Evolutionary conservation across 208 protist genomes (phyloP).

Genomic region (Acanthamoeba royreba): DNA sequence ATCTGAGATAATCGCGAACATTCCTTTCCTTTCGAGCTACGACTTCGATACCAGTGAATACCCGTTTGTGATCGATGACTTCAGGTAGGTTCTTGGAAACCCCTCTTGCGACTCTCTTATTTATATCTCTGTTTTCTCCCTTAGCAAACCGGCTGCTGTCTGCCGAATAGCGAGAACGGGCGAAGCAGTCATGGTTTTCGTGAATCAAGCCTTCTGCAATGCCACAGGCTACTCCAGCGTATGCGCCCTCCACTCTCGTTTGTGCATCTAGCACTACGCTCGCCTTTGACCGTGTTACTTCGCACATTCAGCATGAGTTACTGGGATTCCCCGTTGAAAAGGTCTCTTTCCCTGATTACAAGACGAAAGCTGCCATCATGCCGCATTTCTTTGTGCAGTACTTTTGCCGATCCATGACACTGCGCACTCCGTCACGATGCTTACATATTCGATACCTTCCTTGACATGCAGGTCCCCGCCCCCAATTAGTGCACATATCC

Average conservation of each 20-base stretch:
- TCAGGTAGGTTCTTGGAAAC: too few species aligned
- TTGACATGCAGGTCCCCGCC: not conserved
- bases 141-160: not conserved
- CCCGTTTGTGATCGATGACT: too few species aligned
- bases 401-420: not conserved
- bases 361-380: not conserved
- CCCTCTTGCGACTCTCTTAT: too few species aligned
- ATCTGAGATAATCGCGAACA: too few species aligned
- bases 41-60: too few species aligned
- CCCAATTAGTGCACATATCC: not conserved
- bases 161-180: not conserved
- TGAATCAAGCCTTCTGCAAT: not conserved
- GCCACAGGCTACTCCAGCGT: not conserved
- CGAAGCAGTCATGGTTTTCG: not conserved
- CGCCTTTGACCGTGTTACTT: not conserved
- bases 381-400: not conserved
- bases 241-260: not conserved
- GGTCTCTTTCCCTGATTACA: not conserved
- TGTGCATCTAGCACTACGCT: not conserved
- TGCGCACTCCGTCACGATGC: too few species aligned
- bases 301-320: not conserved
- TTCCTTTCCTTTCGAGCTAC: too few species aligned
- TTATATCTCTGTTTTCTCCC: too few species aligned
- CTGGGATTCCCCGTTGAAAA: not conserved
- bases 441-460: too few species aligned